Percentiles rank a stretch among this genome's conserved stretches.
Conservation (phyloP, 2,329 filamentous ascomycete species). For the Aspergillus udagawae region DNA sequence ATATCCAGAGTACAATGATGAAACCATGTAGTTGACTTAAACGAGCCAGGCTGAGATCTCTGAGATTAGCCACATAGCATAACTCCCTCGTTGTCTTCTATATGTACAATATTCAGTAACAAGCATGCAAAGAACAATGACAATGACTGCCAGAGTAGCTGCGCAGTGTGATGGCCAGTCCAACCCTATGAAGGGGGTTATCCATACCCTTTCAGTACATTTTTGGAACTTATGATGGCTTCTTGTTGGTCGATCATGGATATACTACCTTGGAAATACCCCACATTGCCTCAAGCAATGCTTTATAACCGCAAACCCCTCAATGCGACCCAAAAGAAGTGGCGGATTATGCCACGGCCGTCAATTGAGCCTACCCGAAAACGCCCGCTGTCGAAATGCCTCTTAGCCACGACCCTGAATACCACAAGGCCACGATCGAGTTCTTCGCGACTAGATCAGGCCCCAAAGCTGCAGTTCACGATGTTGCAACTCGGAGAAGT, state of each 20-base stretch:
- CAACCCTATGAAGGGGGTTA: neutral
- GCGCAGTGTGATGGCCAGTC: no score
- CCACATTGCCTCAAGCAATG: neutral
- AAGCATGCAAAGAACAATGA: neutral
- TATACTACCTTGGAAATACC: neutral
- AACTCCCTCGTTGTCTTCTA: neutral
- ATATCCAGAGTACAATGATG: no score
- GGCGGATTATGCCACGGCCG: neutral
- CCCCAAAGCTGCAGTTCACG: constrained; percentile 11
- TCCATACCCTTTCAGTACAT: neutral
- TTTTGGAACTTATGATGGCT: neutral
- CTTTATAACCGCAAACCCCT: neutral
- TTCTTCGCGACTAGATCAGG: constrained; percentile 6
- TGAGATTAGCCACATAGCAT: no score
- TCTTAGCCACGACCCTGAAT: constrained; percentile 18
- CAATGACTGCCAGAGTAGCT: no score
- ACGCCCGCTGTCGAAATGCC: constrained; percentile 9
- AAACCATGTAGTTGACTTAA: no score
- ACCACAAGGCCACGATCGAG: constrained; percentile 10
- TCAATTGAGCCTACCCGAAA: no score
- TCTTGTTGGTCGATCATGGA: neutral
- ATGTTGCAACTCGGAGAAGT: constrained; percentile 9
- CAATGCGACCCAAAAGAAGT: neutral
- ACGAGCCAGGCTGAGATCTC: no score
- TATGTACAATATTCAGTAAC: neutral